These are phyloP conservation scores for Ustilago sp. DNA, from an alignment of 1,284 basidiomycete genomes.

Conservation along the genomic window DNA sequence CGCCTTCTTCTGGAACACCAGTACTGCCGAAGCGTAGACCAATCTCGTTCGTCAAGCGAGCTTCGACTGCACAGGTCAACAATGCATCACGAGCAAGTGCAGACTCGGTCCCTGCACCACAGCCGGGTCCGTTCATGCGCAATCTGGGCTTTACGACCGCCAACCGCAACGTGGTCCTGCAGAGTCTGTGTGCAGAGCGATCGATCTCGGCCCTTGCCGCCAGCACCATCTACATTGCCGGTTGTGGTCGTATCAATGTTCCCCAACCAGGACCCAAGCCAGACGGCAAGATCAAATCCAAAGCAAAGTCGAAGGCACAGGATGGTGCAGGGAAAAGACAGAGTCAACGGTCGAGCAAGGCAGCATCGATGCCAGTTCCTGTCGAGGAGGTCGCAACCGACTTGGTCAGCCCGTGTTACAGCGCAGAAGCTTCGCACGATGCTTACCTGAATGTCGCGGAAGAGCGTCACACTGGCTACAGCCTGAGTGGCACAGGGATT, in stretches of 20 bases:
- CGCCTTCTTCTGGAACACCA: neutral
- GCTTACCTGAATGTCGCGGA: slow-evolving; percentile 27
- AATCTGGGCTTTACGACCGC: slow-evolving; percentile 50
- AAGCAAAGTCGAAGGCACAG: slow-evolving; percentile 10
- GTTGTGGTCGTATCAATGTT: slow-evolving; percentile 26
- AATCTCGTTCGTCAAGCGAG: slow-evolving; percentile 25
- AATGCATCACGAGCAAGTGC: slow-evolving; percentile 8
- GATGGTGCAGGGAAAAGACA: slow-evolving; percentile 5
- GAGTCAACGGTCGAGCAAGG: neutral
- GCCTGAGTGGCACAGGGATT: slow-evolving; percentile 16
- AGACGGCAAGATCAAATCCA: neutral
- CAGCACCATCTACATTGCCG: slow-evolving; percentile 35
- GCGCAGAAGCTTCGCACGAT: slow-evolving; percentile 11
- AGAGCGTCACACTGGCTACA: slow-evolving; percentile 25
- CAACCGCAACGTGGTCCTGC: slow-evolving; percentile 41
- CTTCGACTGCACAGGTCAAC: slow-evolving; percentile 28
- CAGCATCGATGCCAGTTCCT: neutral
- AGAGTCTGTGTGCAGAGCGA: slow-evolving; percentile 36
- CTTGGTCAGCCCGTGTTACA: neutral
- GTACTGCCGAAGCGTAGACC: slow-evolving; percentile 21
- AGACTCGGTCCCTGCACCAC: slow-evolving; percentile 5
- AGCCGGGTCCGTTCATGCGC: slow-evolving; percentile 24
- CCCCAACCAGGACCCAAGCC: slow-evolving; percentile 17
- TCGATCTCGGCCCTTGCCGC: slow-evolving; percentile 38
- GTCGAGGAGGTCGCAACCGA: neutral